These are phyloP conservation scores for Peronospora belbahrii DNA, from an alignment of 352 stramenopile species.

Conservation along the genomic window DNA sequence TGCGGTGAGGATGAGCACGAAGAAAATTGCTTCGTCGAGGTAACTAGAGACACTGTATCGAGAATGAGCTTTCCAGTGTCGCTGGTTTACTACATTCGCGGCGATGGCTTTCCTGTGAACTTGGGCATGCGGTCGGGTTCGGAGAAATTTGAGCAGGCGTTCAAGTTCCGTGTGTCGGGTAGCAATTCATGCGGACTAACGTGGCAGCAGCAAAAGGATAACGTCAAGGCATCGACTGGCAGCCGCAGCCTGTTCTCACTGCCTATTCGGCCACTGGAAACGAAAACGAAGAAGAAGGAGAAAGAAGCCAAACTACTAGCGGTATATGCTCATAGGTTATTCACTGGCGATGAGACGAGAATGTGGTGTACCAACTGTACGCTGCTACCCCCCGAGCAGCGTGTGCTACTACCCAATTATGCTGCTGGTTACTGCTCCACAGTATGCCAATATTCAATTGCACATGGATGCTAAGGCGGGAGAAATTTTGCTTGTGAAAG, in stretches of 20 bases:
- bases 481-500: conserved; percentile 58
- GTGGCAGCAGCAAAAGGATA: conserved; percentile 57
- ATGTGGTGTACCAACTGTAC: conserved; percentile 81
- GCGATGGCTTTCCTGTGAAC: conserved; percentile 67
- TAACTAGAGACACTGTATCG: conserved; percentile 20
- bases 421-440: conserved; percentile 35
- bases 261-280: conserved; percentile 35
- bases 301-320: conserved; percentile 33
- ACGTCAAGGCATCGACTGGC: conserved; percentile 50
- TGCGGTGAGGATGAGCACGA: conserved; percentile 6
- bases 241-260: conserved; percentile 61
- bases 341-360: conserved; percentile 65
- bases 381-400: conserved; percentile 49
- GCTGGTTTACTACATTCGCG: conserved; percentile 69
- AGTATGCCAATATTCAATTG: conserved; percentile 54
- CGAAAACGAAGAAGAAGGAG: conserved; percentile 17
- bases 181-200: conserved; percentile 36
- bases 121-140: conserved; percentile 30
- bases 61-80: conserved; percentile 66
- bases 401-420: conserved; percentile 58
- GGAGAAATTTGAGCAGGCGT: conserved; percentile 26
- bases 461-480: conserved; percentile 36
- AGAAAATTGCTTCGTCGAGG: conserved; percentile 12
- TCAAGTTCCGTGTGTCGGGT: conserved; percentile 43
- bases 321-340: conserved; percentile 64